These are phyloP conservation scores for Nakaseomyces glabratus DNA, from an alignment of 1,139 yeast species.

Conservation along the genomic window DNA sequence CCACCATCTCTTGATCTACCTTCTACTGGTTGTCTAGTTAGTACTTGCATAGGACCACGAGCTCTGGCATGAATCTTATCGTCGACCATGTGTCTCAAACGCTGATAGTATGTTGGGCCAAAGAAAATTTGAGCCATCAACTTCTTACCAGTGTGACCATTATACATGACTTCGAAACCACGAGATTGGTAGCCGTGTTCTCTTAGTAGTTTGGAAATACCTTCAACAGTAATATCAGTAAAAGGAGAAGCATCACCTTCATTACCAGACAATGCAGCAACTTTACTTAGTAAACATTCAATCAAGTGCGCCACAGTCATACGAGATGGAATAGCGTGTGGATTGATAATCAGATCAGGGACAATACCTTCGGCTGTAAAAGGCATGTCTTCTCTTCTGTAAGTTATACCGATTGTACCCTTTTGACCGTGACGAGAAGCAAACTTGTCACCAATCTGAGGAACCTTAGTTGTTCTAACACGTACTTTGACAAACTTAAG, in stretches of 20 bases:
- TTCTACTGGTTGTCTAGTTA: constrained; percentile 98
- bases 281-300: constrained; percentile 93
- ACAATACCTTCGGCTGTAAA: constrained; percentile 94
- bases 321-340: constrained; percentile 99
- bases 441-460: constrained; percentile 98
- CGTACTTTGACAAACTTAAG: constrained; percentile 94
- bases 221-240: constrained; percentile 96
- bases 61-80: constrained; percentile 99
- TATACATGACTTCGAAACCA: constrained; percentile 97
- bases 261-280: constrained; percentile 86
- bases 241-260: constrained; percentile 99
- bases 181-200: constrained; percentile 97
- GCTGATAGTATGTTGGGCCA: constrained; percentile 97
- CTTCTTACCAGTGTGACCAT: constrained; percentile 97
- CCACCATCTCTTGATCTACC: constrained; percentile 99
- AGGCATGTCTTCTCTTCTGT: constrained; percentile 98
- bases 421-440: constrained; percentile 99
- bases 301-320: constrained; percentile 99
- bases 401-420: constrained; percentile 99
- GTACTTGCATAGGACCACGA: constrained; percentile 96
- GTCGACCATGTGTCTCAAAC: constrained; percentile 98
- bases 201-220: constrained; percentile 80
- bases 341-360: constrained; percentile 94
- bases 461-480: constrained; percentile 96
- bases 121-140: constrained; percentile 96